A percentile compares a stretch with the other conserved stretches of the same genome.
Conservation (phyloP, 192 early-diverging fungal species). For the Gamsiella multidivaricata region DNA sequence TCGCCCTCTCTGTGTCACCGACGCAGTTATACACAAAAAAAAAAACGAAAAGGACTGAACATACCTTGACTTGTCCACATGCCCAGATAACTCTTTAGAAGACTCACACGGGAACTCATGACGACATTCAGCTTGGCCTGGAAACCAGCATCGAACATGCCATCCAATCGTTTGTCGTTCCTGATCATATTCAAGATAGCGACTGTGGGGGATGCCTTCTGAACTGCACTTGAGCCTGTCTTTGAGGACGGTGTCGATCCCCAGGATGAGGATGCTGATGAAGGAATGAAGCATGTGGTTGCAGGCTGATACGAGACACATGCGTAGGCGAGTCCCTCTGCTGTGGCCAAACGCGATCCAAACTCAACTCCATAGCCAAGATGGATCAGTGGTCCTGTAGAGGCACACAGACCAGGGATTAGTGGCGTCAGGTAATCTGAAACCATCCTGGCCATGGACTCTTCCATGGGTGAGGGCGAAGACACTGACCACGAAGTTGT, state of each 20-base stretch:
- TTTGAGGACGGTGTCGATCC: neutral
- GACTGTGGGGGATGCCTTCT: constrained; percentile 24
- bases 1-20: no score
- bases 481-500: constrained; percentile 7
- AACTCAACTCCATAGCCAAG: constrained; percentile 46
- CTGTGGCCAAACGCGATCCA: constrained; percentile 29
- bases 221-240: no score
- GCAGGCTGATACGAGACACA: constrained; percentile 44
- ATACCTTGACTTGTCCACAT: constrained; percentile 51
- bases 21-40: neutral
- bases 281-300: constrained; percentile 31
- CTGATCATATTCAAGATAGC: constrained; percentile 46
- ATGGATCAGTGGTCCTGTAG: constrained; percentile 40
- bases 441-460: constrained; percentile 22
- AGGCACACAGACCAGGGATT: constrained; percentile 43
- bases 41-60: neutral
- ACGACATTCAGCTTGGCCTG: constrained; percentile 44
- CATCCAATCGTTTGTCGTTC: constrained; percentile 47
- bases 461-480: neutral
- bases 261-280: constrained; percentile 10
- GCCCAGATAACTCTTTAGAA: constrained; percentile 47
- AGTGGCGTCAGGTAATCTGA: constrained; percentile 37
- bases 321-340: constrained; percentile 42
- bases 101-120: constrained; percentile 44
- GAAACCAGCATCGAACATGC: constrained; percentile 50